These are phyloP conservation scores for Penicillium flavigenum DNA, from an alignment of 495 filamentous ascomycete genomes.

Conservation along the genomic window DNA sequence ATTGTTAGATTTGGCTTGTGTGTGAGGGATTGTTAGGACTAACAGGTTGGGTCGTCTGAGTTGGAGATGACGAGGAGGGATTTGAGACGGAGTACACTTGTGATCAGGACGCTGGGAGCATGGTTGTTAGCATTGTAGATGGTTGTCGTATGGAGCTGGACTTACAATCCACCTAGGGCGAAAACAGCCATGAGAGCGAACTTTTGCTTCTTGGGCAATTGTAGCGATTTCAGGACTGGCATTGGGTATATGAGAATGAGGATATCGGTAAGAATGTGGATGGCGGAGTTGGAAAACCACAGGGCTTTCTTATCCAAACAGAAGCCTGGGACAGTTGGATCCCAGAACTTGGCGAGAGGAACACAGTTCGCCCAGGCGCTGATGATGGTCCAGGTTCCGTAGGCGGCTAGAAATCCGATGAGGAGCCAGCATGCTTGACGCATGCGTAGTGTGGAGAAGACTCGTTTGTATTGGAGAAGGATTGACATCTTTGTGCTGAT, in stretches of 20 bases:
- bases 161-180: constrained; percentile 49
- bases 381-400: constrained; percentile 40
- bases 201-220: constrained; percentile 44
- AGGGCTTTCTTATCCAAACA: constrained; percentile 37
- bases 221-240: constrained; percentile 45
- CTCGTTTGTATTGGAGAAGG: constrained; percentile 39
- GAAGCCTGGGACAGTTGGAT: constrained; percentile 28
- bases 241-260: constrained; percentile 49
- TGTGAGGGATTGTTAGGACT: constrained; percentile 5
- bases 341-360: constrained; percentile 39
- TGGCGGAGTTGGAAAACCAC: constrained; percentile 42
- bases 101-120: constrained; percentile 51
- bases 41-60: constrained; percentile 50
- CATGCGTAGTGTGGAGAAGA: constrained; percentile 41
- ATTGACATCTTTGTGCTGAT: constrained; percentile 41
- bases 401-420: constrained; percentile 34
- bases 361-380: constrained; percentile 40
- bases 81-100: constrained; percentile 54
- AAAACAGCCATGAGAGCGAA: constrained; percentile 49
- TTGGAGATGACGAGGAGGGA: constrained; percentile 45
- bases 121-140: constrained; percentile 13
- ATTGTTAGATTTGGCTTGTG: constrained; percentile 6
- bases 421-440: constrained; percentile 37
- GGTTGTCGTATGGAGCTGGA: constrained; percentile 1
- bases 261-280: constrained; percentile 51